phyloP scores from a whole-genome alignment of 2,329 filamentous ascomycete species.

The Microdochium trichocladiopsis region DNA sequence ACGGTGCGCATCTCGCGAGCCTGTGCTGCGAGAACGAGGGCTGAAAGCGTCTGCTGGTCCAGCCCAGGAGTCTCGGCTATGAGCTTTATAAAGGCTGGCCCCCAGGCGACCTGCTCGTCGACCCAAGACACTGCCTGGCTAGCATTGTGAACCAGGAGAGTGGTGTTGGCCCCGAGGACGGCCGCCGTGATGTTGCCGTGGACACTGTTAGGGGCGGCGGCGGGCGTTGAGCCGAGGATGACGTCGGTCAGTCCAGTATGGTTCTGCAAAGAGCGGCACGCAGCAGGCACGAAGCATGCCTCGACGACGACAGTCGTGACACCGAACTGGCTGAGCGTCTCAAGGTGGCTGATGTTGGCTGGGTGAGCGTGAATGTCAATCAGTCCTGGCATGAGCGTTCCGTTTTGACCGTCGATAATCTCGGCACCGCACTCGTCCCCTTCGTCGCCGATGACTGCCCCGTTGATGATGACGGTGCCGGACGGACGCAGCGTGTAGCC shows the following conservation, averaged over 20 bases:
- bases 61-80: no score
- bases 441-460: no score
- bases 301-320: background rate
- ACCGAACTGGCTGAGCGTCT: background rate
- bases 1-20: no score
- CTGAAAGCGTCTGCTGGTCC: no score
- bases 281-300: background rate
- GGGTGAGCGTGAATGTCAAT: background rate
- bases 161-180: background rate
- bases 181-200: background rate
- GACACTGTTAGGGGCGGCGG: background rate
- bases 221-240: background rate
- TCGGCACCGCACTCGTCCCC: no score
- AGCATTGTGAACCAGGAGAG: no score
- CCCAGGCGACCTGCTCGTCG: no score
- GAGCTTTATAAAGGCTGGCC: no score
- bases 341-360: background rate
- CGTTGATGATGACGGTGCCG: no score
- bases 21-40: background rate
- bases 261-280: background rate
- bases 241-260: background rate
- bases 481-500: background rate
- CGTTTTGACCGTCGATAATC: no score
- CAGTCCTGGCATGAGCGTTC: background rate
- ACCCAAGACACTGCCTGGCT: no score